Evolutionary conservation across 305 asterid species (phyloP).

Genomic region (Ilex paraguariensis): DNA sequence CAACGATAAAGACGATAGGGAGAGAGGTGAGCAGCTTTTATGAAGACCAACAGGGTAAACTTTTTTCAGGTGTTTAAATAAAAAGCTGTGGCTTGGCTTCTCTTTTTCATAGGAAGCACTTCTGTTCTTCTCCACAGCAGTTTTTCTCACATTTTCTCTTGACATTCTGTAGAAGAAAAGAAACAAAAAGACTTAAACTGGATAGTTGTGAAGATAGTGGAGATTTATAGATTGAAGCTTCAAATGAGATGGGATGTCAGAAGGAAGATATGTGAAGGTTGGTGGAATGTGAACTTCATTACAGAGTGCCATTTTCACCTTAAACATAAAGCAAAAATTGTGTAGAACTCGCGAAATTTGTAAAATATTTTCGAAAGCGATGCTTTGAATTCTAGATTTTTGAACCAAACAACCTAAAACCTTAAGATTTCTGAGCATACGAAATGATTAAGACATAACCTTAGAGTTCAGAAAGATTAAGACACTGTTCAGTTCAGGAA

Average conservation of each 20-base stretch:
- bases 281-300: slow-evolving; percentile 48
- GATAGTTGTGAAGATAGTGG: slow-evolving; percentile 11
- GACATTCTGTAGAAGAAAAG: slow-evolving; percentile 37
- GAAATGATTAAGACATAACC: neutral
- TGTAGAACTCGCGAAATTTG: slow-evolving; percentile 25
- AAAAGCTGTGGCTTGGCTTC: slow-evolving; percentile 34
- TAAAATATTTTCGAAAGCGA: slow-evolving; percentile 20
- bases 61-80: slow-evolving; percentile 57
- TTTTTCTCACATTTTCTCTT: slow-evolving; percentile 36
- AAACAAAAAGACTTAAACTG: slow-evolving; percentile 9
- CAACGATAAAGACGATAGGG: slow-evolving; percentile 65
- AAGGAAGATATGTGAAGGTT: slow-evolving; percentile 27
- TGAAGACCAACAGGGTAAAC: slow-evolving; percentile 65
- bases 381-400: slow-evolving; percentile 8
- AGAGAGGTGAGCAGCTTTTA: slow-evolving; percentile 55
- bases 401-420: neutral
- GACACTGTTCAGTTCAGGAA: no score
- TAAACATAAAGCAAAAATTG: slow-evolving; percentile 40
- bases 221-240: slow-evolving; percentile 27
- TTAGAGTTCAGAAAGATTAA: neutral
- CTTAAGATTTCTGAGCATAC: neutral
- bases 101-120: slow-evolving; percentile 36
- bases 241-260: slow-evolving; percentile 1
- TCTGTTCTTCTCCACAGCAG: slow-evolving; percentile 33
- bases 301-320: slow-evolving; percentile 27